Conservation (phyloP, 768 basidiomycete species). For the Russula griseocarnosa region DNA sequence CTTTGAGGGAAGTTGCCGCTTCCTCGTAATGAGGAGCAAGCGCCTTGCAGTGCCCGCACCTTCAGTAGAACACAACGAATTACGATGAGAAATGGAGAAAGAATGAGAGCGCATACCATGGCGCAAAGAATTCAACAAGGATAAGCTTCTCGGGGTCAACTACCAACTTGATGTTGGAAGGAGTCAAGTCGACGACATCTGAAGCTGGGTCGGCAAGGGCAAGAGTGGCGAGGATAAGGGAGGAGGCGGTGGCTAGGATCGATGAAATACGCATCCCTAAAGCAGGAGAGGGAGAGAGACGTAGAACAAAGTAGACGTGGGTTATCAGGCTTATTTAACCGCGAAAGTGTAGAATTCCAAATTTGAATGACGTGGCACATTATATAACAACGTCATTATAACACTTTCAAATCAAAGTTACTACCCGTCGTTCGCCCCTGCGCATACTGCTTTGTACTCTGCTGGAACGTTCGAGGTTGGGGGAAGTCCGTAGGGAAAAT, state of each 20-base stretch:
- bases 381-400: constrained; percentile 29
- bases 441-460: constrained; percentile 50
- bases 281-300: constrained; percentile 26
- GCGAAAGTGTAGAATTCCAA: not conserved
- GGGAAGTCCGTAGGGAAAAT: constrained; percentile 77
- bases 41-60: constrained; percentile 96
- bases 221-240: constrained; percentile 50
- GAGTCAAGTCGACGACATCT: constrained; percentile 78
- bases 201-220: constrained; percentile 55
- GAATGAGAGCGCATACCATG: constrained; percentile 49
- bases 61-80: constrained; percentile 31
- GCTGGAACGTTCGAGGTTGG: constrained; percentile 61
- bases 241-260: constrained; percentile 47
- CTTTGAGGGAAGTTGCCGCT: constrained; percentile 90
- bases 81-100: not conserved
- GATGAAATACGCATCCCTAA: constrained; percentile 62
- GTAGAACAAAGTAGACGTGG: not conserved
- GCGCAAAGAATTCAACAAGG: constrained; percentile 94
- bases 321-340: not conserved
- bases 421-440: constrained; percentile 69
- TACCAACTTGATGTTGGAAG: constrained; percentile 60
- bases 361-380: constrained; percentile 6
- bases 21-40: constrained; percentile 92
- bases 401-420: constrained; percentile 53
- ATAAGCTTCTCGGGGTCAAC: constrained; percentile 68